Base-by-base conservation (phyloP, 371 early-diverging fungal genomes). In the Apophysomyces ossiformis region DNA sequence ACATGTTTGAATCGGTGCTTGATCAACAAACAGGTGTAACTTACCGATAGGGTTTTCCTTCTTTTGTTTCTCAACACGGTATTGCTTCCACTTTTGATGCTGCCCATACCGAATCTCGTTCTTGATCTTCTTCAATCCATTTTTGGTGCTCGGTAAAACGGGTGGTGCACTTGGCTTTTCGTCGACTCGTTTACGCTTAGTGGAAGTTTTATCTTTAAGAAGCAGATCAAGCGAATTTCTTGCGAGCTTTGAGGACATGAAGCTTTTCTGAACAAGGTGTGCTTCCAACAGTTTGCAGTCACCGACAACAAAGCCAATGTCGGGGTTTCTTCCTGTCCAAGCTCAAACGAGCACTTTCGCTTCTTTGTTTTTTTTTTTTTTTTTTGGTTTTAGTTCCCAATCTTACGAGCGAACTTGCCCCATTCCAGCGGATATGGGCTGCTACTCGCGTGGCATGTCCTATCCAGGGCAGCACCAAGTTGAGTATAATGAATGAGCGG, bases 91-190 rank as follows among this genome's bases (percentile, higher is more conserved):
- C 60, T 76, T 75, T 65, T 82, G 75, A 15, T 83, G 82, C 50
- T 74, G 78, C 4, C 86, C 86, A 63, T 87, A 87, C 39, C 84
- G 73, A n/a, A 85, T 67, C 66, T 87, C 85, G 57, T 83, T 75
- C 58, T 86, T 85, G 46, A 84, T 75, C 69, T 84, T 85, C 54
- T 84, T 85, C 60, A 87, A 60, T 3, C 88, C 88, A n/a, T 76
- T 82, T 57, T 87, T 87, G 21, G 82, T 85, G 38, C 77, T 78
- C 38, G 88, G 88, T 59, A 87, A 18, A 32, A 43, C 39, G 15
- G 65, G 58, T 37, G 60, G 44, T 47, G 37, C 45, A 32, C 56
- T 59, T 32, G 43, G 60, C 16, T 43, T 59, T 12, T 38, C 41
- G 37, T 59, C 16, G 43, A 11, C 37, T 13, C 7, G 43, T 39